Percentiles rank a stretch among this genome's conserved stretches.
These are phyloP conservation scores for Candida xiaguanensis DNA, from an alignment of 805 yeast species.

Conservation along the genomic window DNA sequence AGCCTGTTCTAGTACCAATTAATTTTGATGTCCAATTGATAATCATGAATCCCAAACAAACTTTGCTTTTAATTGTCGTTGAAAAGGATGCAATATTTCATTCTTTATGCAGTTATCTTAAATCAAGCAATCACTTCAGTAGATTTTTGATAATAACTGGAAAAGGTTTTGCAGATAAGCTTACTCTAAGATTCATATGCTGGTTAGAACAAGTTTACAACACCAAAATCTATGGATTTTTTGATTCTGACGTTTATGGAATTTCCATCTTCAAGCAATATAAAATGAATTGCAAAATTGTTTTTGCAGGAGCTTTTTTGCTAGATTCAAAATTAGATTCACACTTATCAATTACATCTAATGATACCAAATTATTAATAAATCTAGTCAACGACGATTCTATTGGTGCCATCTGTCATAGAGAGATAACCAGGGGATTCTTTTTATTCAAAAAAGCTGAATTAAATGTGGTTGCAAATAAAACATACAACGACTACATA, in stretches of 20 bases:
- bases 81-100: conserved; percentile 42
- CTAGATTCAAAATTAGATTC: conserved; percentile 31
- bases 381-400: conserved; percentile 11
- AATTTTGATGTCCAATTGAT: background rate
- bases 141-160: conserved; percentile 47
- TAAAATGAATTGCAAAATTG: conserved; percentile 18
- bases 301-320: conserved; percentile 40
- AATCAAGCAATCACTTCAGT: conserved; percentile 14
- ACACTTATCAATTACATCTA: conserved; percentile 17
- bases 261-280: conserved; percentile 45
- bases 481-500: conserved; percentile 1
- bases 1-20: conserved; percentile 20
- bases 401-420: conserved; percentile 17
- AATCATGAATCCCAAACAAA: background rate
- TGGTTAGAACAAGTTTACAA: conserved; percentile 3
- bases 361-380: conserved; percentile 19
- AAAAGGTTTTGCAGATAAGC: conserved; percentile 62
- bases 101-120: conserved; percentile 30
- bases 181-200: conserved; percentile 33
- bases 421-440: conserved; percentile 54
- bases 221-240: conserved; percentile 36
- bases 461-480: conserved; percentile 37
- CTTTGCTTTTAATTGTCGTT: conserved; percentile 19
- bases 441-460: conserved; percentile 53
- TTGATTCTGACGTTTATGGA: conserved; percentile 69